Percentiles rank a stretch among this genome's conserved stretches.
Evolutionary conservation across 1,139 yeast genomes (phyloP).

Genomic region (Magnusiomyces ingens): DNA sequence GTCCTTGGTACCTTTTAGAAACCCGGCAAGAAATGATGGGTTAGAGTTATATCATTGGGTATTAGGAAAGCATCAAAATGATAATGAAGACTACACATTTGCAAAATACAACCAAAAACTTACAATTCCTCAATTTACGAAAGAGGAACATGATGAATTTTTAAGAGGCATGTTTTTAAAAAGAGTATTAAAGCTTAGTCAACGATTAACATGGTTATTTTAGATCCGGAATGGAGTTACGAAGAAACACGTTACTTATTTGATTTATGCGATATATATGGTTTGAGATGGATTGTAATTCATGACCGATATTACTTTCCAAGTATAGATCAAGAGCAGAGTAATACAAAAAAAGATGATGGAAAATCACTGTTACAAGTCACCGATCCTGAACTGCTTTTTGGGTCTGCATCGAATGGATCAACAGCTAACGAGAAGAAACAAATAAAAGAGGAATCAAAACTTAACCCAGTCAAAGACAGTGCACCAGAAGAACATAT

Average conservation of each 20-base stretch:
- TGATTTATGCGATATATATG: constrained; percentile 63
- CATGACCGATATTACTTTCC: constrained; percentile 60
- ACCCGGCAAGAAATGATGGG: constrained; percentile 45
- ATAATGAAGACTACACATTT: constrained; percentile 50
- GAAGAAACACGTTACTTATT: constrained; percentile 74
- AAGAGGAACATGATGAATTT: constrained; percentile 51
- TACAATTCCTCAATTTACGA: constrained; percentile 62
- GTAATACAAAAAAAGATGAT: constrained; percentile 16
- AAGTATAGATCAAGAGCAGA: constrained; percentile 7
- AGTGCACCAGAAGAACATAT: neutral
- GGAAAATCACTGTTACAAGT: too few relatives aligned
- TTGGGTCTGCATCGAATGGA: neutral
- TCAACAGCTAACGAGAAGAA: constrained; percentile 2
- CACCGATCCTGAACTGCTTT: constrained; percentile 11
- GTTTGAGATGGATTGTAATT: constrained; percentile 82
- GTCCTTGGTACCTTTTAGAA: constrained; percentile 59
- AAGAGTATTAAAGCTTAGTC: constrained; percentile 4
- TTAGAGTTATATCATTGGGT: constrained; percentile 76
- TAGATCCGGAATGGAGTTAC: constrained; percentile 54
- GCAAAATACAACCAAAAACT: constrained; percentile 67
- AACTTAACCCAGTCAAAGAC: constrained; percentile 2
- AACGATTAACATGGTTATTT: constrained; percentile 17
- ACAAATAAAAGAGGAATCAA: neutral
- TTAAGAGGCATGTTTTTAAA: constrained; percentile 13
- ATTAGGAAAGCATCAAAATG: constrained; percentile 57